These are phyloP conservation scores for Gossypium stocksii DNA, from an alignment of 345 rosid genomes.

Conservation along the genomic window DNA sequence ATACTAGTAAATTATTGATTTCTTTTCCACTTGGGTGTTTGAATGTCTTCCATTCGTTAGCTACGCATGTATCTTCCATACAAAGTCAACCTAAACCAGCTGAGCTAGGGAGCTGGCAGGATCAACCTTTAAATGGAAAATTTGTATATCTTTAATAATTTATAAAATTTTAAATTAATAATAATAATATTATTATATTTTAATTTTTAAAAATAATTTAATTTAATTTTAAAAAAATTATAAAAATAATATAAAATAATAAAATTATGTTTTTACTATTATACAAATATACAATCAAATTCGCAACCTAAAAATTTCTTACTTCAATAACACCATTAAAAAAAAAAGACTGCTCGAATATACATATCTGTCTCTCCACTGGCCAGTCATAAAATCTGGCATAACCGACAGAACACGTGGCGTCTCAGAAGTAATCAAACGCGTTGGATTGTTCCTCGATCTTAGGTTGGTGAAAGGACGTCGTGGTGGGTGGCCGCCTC, in stretches of 20 bases:
- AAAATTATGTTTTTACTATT: too few relatives aligned
- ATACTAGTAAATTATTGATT: background rate
- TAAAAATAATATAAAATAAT: too few relatives aligned
- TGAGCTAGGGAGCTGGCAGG: too few relatives aligned
- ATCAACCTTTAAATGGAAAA: too few relatives aligned
- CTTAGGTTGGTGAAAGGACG: slow-evolving; percentile 26
- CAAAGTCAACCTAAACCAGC: slow-evolving; percentile 8
- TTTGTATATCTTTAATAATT: too few relatives aligned
- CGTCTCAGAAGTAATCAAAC: slow-evolving; percentile 63
- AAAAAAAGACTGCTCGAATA: slow-evolving; percentile 11
- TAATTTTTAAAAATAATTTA: too few relatives aligned
- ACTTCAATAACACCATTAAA: too few relatives aligned
- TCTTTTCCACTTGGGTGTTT: background rate
- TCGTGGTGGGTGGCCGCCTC: slow-evolving; percentile 31
- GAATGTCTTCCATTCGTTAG: background rate
- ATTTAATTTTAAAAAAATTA: too few relatives aligned
- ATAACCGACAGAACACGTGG: slow-evolving; percentile 31
- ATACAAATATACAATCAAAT: too few relatives aligned
- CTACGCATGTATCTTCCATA: background rate
- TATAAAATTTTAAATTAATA: too few relatives aligned
- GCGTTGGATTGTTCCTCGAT: slow-evolving; percentile 34
- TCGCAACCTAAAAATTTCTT: too few relatives aligned
- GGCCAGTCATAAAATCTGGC: slow-evolving; percentile 12
- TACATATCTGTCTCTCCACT: slow-evolving; percentile 20
- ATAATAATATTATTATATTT: too few relatives aligned